Base-by-base conservation (phyloP, 148 eudicot genomes). In the Euryodendron excelsum region DNA sequence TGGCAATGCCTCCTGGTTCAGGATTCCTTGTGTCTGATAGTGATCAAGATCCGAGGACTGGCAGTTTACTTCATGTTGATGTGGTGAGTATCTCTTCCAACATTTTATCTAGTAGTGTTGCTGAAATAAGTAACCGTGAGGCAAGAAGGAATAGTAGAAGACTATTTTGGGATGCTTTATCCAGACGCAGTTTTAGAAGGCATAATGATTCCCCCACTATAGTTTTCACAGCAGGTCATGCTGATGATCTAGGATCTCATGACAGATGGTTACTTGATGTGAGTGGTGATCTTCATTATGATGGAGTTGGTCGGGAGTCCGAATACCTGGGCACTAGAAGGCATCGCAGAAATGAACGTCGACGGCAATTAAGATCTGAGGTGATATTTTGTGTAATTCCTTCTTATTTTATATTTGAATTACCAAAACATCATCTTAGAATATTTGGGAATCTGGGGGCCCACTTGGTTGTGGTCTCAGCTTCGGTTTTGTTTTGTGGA, bases 101-200 rank as follows among this genome's bases (percentile, higher is more conserved):
- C 81, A 75, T 25, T 77, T 78, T 82, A 45, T 83, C 90, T 73
- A 77, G 66, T 76, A 79, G 61, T 82, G 78, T 76, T 77, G 85
- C 89, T 74, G 89, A 86, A 77, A 77, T 80, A 76, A 86, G 84
- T 81, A 78, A 84, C 59, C 90, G 80, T 45, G 96, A 93, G 80
- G 83, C 86, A 56, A 90, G 94, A 86, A 81, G 91, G 84, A 88
- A 86, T 72, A 84, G 87, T 74, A 90, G 96, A 84, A 85, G 96
- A 79, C 78, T 84, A 68, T 90, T 88, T 60, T 86, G 90, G 96
- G 92, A 93, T 90, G 84, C 93, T 39, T 89, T 93, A 47, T 84
- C 96, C 34, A 90, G 90, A 79, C 91, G 87, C 23, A 85, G 80
- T 82, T 85, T 92, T 36, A 89, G 92, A 81, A 84, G 96, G 55